phyloP scores from a whole-genome alignment of 2,329 filamentous ascomycete genomes.

The Sporothrix phasma region DNA sequence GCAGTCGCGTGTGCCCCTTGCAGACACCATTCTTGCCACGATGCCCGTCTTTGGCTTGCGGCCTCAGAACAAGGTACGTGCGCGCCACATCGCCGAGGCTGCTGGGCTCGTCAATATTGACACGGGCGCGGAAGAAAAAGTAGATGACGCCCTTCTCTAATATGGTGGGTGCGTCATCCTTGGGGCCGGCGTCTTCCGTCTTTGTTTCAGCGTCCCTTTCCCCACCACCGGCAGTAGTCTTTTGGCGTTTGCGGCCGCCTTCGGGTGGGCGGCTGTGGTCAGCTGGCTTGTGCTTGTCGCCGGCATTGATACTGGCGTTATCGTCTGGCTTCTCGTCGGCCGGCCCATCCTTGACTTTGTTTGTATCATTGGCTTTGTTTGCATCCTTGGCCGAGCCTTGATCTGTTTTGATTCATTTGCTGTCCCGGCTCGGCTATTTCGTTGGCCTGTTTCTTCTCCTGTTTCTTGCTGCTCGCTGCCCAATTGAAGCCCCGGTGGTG shows the following conservation, averaged over 20 bases:
- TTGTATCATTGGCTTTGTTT: not conserved
- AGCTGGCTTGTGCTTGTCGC: not conserved
- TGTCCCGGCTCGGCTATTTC: not conserved
- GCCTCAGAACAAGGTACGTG: slow-evolving; percentile 69
- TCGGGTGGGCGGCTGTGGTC: slow-evolving; percentile 1
- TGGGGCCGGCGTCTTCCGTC: not conserved
- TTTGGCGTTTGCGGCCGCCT: not conserved
- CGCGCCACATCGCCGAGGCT: slow-evolving; percentile 63
- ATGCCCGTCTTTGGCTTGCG: slow-evolving; percentile 38
- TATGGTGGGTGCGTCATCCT: slow-evolving; percentile 38
- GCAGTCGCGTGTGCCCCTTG: slow-evolving; percentile 55
- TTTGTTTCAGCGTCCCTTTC: not conserved
- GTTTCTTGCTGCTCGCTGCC: not conserved
- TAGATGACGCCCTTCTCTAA: slow-evolving; percentile 85
- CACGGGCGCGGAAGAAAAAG: slow-evolving; percentile 76
- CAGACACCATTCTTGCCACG: slow-evolving; percentile 51
- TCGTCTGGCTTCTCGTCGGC: not conserved
- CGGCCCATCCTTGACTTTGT: not conserved
- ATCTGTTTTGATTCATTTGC: not conserved
- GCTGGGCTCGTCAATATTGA: slow-evolving; percentile 60
- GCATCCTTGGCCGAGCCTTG: not conserved
- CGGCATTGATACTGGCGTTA: not conserved
- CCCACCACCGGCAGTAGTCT: not conserved
- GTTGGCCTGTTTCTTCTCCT: not conserved
- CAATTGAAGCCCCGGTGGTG: not conserved